Percentiles rank a stretch among this genome's conserved stretches.
Conservation (phyloP, 2,329 filamentous ascomycete genomes). For the Penicillium sp. region DNA sequence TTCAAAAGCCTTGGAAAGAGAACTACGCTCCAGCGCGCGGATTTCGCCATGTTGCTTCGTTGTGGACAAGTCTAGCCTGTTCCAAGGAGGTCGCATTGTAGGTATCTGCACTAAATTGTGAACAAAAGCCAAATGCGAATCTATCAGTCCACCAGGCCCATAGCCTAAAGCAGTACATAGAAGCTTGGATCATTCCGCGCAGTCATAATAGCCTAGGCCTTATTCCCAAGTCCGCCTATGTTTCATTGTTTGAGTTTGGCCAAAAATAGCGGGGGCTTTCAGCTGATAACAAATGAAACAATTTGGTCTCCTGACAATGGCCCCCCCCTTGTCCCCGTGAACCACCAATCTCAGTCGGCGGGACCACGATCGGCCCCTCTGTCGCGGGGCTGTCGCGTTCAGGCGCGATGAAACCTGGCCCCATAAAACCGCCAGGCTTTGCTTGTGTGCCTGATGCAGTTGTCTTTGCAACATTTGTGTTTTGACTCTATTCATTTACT, state of each 20-base stretch:
- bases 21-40: background rate
- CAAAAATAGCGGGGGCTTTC: constrained; percentile 17
- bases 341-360: constrained; percentile 8
- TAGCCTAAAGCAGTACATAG: background rate
- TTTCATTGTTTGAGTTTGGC: constrained; percentile 7
- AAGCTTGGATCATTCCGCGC: background rate
- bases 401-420: constrained; percentile 18
- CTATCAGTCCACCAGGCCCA: background rate
- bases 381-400: constrained; percentile 12
- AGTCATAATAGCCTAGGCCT: background rate
- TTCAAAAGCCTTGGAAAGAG: background rate
- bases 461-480: background rate
- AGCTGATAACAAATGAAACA: constrained; percentile 22
- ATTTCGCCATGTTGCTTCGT: constrained; percentile 7
- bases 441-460: background rate
- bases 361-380: constrained; percentile 10
- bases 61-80: constrained; percentile 10
- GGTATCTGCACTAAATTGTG: background rate
- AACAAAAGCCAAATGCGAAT: background rate
- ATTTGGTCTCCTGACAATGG: constrained; percentile 21
- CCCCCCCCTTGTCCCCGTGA: constrained; percentile 1
- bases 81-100: background rate
- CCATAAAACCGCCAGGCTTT: background rate
- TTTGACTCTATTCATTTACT: background rate
- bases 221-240: background rate